Base-by-base conservation (phyloP, 106 monocot species). In the Acanthochlamys bracteata region DNA sequence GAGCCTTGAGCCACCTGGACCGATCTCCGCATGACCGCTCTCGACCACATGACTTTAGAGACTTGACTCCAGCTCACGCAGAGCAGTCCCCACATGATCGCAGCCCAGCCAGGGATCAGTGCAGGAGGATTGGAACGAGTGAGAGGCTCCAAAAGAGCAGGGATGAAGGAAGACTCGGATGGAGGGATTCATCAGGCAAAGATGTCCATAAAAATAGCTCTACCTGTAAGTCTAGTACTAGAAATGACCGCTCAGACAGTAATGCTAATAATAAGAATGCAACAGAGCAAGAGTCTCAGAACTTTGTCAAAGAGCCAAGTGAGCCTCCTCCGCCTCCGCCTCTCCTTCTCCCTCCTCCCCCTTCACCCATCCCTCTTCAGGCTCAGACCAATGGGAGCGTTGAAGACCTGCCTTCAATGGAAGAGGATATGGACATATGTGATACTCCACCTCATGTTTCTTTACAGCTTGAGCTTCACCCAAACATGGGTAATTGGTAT, bases 371-470 rank as follows among this genome's bases (percentile, higher is more conserved):
- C 66, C 89, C 76, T 59, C 67, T 75, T 20, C 79, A 71, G 21
- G 57, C 72, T 49, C 53, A 74, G 27, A 21, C 40, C 59, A 79
- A 73, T 71, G 77, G 65, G 24, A 52, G 42, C 42, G n/a, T 65
- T 71, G 90, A 90, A 71, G 72, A 78, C 39, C 53, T 54, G 26
- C 56, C 78, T 25, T 92, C 84, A 23, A 99, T 99, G 98, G 92
- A 92, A 66, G 98, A 99, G 73, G 98, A 99, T 75, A 99, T 99
- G 98, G 98, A 99, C 67, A 99, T 99, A 63, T 99, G 88, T 51
- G 86, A 92, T 68, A 99, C 98, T 24, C 98, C 98, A 55, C 98
- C 98, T 0, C 98, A 92, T 78, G 59, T 42, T 75, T 55, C 43
- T 24, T 17, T 42, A 19, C 46, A 51, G 10, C 46, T 66, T 67